A percentile compares a stretch with the other conserved stretches of the same genome.
Conservation (phyloP, 2,329 filamentous ascomycete species). For the Tolypocladium capitatum region DNA sequence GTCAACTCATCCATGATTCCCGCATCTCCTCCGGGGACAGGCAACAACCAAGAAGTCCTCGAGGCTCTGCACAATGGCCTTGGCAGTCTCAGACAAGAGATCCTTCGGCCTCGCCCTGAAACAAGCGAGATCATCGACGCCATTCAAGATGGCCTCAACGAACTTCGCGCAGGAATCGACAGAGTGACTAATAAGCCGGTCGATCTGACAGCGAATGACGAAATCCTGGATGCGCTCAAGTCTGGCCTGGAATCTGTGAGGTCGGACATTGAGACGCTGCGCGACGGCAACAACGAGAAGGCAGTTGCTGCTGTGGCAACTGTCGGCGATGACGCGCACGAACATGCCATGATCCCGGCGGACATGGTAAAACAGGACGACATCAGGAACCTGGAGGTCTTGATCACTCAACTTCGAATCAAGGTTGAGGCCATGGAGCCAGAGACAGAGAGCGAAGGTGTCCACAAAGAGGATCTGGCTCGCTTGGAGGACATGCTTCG, state of each 20-base stretch:
- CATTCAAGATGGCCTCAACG: constrained; percentile 74
- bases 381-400: constrained; percentile 71
- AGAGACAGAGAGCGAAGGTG: constrained; percentile 13
- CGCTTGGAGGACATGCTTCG: constrained; percentile 39
- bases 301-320: constrained; percentile 43
- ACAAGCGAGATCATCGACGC: constrained; percentile 83
- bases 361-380: constrained; percentile 54
- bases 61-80: constrained; percentile 59
- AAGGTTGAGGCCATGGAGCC: constrained; percentile 55
- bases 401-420: constrained; percentile 69
- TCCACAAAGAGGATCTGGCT: constrained; percentile 40
- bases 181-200: constrained; percentile 62
- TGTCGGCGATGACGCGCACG: constrained; percentile 9
- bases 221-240: constrained; percentile 79
- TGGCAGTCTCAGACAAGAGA: constrained; percentile 60
- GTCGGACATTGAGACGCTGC: constrained; percentile 65
- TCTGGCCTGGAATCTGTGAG: constrained; percentile 65
- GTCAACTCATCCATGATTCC: constrained; percentile 59
- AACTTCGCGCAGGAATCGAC: constrained; percentile 66
- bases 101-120: constrained; percentile 53
- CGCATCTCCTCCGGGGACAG: constrained; percentile 30
- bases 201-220: constrained; percentile 74
- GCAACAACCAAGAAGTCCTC: constrained; percentile 52
- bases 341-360: constrained; percentile 20
- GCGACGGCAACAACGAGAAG: constrained; percentile 38